Conservation (phyloP, 768 basidiomycete genomes). For the Termitomyces sp. region DNA sequence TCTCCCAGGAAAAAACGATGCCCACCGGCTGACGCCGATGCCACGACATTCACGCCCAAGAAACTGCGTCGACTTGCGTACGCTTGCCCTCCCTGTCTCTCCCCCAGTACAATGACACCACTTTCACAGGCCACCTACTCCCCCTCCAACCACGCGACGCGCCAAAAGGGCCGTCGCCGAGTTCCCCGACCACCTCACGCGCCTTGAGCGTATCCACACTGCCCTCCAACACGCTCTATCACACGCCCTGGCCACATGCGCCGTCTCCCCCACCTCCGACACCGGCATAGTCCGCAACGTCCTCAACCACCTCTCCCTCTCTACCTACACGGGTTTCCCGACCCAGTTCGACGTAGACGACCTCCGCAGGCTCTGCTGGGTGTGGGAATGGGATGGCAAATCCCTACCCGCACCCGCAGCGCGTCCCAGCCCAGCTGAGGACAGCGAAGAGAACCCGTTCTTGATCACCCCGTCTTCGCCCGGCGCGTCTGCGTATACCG, state of each 20-base stretch:
- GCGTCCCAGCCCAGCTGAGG: constrained; percentile 2
- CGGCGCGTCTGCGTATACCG: constrained; percentile 25
- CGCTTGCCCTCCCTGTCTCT: constrained; percentile 15
- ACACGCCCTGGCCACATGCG: constrained; percentile 79
- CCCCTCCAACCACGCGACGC: constrained; percentile 45
- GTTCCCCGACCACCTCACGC: constrained; percentile 55
- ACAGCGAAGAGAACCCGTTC: constrained; percentile 72
- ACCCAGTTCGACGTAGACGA: constrained; percentile 65
- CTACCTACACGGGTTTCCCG: constrained; percentile 61
- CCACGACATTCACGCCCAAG: constrained; percentile 56
- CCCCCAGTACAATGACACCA: background rate
- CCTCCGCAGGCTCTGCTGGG: constrained; percentile 73
- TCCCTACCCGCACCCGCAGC: constrained; percentile 22
- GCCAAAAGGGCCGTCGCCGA: constrained; percentile 12
- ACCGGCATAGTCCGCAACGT: constrained; percentile 75
- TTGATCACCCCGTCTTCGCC: constrained; percentile 31
- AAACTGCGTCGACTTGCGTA: constrained; percentile 57
- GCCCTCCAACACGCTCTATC: constrained; percentile 79
- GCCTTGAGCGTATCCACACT: constrained; percentile 59
- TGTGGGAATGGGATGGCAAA: constrained; percentile 83
- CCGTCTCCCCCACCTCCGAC: constrained; percentile 70
- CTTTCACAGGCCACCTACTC: constrained; percentile 48
- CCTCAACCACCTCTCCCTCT: constrained; percentile 68
- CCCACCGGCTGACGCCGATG: constrained; percentile 48
- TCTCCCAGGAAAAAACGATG: constrained; percentile 70